Conservation (phyloP, 192 early-diverging fungal species). For the Rhizophagus clarus region DNA sequence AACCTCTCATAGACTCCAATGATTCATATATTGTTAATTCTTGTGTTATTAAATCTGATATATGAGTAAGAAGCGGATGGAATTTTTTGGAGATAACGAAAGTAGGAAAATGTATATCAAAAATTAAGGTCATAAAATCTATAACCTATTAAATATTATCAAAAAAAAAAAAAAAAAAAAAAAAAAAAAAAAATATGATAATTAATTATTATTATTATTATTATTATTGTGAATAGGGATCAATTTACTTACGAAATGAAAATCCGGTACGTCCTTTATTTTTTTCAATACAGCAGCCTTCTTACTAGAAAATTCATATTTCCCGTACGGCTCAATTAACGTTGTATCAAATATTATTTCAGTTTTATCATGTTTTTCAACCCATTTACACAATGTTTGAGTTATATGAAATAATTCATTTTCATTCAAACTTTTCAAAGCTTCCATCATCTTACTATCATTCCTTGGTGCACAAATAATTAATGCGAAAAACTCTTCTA, state of each 20-base stretch:
- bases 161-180: neutral
- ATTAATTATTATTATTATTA: neutral
- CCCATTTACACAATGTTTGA: slow-evolving; percentile 5
- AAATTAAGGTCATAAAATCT: slow-evolving; percentile 3
- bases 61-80: neutral
- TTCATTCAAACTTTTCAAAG: neutral
- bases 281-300: neutral
- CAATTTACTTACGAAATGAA: neutral
- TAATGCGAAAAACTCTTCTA: neutral
- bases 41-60: neutral
- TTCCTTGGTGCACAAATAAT: neutral
- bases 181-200: neutral
- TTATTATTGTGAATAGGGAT: neutral
- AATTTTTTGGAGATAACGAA: neutral
- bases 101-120: slow-evolving; percentile 5
- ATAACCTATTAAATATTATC: neutral
- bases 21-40: slow-evolving; percentile 8
- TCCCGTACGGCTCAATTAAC: too few species aligned
- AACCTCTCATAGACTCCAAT: slow-evolving; percentile 13
- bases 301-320: neutral
- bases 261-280: neutral
- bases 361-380: neutral
- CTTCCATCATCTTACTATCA: slow-evolving; percentile 8
- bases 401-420: neutral
- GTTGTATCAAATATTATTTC: neutral